Base-by-base conservation (phyloP, 2,329 filamentous ascomycete genomes). In the Fusarium robinianum region DNA sequence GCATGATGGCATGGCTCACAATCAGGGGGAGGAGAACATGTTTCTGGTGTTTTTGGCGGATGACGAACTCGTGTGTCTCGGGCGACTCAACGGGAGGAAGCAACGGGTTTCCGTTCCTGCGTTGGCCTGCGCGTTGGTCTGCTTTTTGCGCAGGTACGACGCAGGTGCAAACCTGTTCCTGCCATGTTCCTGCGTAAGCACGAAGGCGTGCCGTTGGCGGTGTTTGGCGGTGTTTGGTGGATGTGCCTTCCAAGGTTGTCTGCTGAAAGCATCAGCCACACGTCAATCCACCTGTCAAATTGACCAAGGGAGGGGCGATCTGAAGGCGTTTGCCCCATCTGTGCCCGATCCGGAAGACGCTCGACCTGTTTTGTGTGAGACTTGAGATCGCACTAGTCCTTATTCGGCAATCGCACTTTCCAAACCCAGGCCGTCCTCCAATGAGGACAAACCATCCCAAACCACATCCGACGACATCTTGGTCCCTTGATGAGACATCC, bases 201-300 rank as follows among this genome's bases (percentile, higher is more conserved):
- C n/a, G n/a, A n/a, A n/a, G 18, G 14, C 18, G 23, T 24, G n/a
- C 19, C 16, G 11, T 29, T 37, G 29, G 23, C 25, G 46, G 22
- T 22, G 17, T 32, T 23, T 47, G 11, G 23, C 23, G 11, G 11
- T 19, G n/a, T n/a, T n/a, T n/a, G n/a, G n/a, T n/a, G n/a, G n/a
- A n/a, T n/a, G 23, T 54, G 27, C 52, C 32, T 40, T 53, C 25
- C 37, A n/a, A n/a, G n/a, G n/a, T n/a, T n/a, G 45, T 37, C 45
- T 41, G 27, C 49, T 49, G 53, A 38, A 56, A 30, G 15, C 42
- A 29, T 38, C 49, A 51, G 51, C 51, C 41, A 44, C 42, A 21
- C 16, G 30, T 38, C 33, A 36, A 24, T 27, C 19, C 24, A 55
- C 22, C 34, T 53, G 44, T 42, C 52, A 50, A 37, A 38, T 17